Base-by-base conservation (phyloP, 768 basidiomycete genomes). In the Russula olivacea region DNA sequence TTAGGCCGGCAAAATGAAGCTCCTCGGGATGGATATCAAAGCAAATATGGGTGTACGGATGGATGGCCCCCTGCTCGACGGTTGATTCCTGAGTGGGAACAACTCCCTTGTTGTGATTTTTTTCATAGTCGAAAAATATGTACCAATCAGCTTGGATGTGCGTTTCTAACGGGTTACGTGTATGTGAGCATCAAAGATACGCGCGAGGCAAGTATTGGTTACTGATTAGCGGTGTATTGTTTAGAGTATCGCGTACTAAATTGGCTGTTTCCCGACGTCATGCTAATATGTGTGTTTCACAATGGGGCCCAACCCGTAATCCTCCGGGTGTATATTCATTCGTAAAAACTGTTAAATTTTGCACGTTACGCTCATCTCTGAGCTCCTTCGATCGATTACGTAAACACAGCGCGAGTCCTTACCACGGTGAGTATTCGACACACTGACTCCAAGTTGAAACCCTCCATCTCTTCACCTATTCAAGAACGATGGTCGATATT, bases 1-100 rank as follows among this genome's bases (percentile, higher is more conserved):
- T 9, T 63, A 91, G 87, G 86, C 83, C 51, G 85, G 87, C 19
- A 89, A 88, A 72, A 90, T 91, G 88, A 91, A 91, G 71, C 76
- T 85, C 34, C 73, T 93, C n/a, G 91, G 91, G 1, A 89, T 93
- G 88, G 90, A 93, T 19, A 79, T 93, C 59, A 90, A 88, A 69
- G 83, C 87, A 71, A 91, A 79, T 68, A 84, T 91, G 80, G 91
- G 91, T 48, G 90, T 93, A 48, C 78, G 91, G 55, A 93, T 93
- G 91, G 91, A 93, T 67, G 85, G 85, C 19, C 79, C 78, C 9
- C 72, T 78, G 75, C 82, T 87, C 66, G 84, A 86, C 28, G 83
- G 70, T 25, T 72, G 67, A 74, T 50, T 19, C 15, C 23, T 15
- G 28, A 47, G 43, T 12, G 19, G 55, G 32, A 34, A 38, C 15